Conservation (phyloP, 2,329 filamentous ascomycete genomes). For the Claviceps purpurea region DNA sequence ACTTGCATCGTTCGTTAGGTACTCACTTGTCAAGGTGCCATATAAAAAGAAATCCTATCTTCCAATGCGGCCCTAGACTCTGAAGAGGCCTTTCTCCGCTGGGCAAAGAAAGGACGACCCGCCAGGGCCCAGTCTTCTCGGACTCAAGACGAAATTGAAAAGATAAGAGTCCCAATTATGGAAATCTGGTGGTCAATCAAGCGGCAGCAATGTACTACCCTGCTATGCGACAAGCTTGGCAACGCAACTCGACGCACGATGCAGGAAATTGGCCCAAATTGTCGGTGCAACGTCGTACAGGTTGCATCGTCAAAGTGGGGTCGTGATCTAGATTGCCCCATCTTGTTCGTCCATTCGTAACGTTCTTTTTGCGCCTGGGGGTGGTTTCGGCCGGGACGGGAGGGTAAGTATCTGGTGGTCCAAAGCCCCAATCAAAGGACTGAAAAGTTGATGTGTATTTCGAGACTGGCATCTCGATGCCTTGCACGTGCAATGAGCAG, state of each 20-base stretch:
- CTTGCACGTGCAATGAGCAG: background rate
- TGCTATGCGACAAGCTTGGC: background rate
- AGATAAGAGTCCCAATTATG: background rate
- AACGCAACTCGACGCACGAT: background rate
- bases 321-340: constrained; percentile 1
- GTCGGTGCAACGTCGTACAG: constrained; percentile 4
- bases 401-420: too few relatives aligned
- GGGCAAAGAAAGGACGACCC: background rate
- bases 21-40: too few relatives aligned
- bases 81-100: background rate
- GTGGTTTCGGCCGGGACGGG: background rate
- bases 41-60: too few relatives aligned
- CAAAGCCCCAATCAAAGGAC: background rate
- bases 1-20: too few relatives aligned
- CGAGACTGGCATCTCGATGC: background rate
- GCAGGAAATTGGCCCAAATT: background rate
- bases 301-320: constrained; percentile 1
- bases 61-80: too few relatives aligned
- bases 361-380: background rate
- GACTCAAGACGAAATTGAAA: background rate
- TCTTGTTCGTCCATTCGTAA: constrained; percentile 2
- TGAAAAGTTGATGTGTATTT: background rate
- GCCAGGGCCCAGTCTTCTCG: background rate
- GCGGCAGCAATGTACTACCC: background rate
- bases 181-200: background rate